Evolutionary conservation across 2,329 filamentous ascomycete species (phyloP), one percentile per base, ranked within the genome.

Genomic region (Aureobasidium mangrovei): DNA sequence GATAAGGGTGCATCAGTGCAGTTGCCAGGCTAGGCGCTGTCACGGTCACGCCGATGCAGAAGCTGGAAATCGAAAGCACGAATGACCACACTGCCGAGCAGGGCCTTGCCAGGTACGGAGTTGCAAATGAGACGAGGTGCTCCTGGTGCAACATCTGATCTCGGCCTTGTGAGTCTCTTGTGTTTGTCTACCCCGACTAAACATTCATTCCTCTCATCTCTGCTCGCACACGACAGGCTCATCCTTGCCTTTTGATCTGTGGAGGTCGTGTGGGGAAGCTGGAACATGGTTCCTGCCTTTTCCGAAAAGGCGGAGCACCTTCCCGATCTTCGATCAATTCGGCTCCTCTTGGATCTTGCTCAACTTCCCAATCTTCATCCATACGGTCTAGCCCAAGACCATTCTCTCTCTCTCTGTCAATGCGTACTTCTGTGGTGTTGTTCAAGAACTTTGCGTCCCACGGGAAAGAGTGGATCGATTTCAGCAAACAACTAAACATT

Each of bases 31-130:
- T 36, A 39, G 46, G 31, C 46, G 46, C 36, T 27, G 40, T 49
- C n/a, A 40, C 4, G 40, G 46, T 49, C 46, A 49, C 46, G 46
- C 27, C 40, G 32, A 36, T 49, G 40, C 46, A 49, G 36, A 40
- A 49, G 46, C 46, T 36, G 40, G 35, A 49, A 49, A 49, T 49
- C 46, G 39, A 35, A 32, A 49, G 35, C 46, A 49, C 46, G 31
- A 40, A 9, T 40, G n/a, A 39, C 36, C 46, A 36, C 18, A 40
- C 33, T 38, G 10, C 33, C 45, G 33, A 38, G 38, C 33, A 47
- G 31, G 31, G 35, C 27, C 43, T 24, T 42, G 26, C 27, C 38
- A 41, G 10, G 26, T 27, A 41, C 4, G 9, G 2, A 10, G 28
- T 41, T 27, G 39, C 38, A 51, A 51, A 51, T 31, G 29, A 51